phyloP scores from a whole-genome alignment of 306 rosid species.

The Benincasa hispida region DNA sequence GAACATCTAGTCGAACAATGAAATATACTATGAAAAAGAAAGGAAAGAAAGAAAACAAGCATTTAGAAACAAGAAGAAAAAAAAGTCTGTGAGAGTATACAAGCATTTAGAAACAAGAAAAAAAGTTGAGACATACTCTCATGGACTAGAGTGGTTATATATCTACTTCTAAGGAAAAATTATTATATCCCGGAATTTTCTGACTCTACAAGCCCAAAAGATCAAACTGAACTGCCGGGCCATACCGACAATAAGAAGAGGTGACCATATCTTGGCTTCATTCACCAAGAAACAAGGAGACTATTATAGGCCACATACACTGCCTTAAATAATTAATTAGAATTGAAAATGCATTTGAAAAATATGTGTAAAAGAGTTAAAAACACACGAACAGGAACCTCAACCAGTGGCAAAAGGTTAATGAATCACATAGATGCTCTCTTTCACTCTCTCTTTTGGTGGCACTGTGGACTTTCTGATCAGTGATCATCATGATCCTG shows the following conservation, averaged over 20 bases:
- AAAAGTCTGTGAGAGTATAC: no score
- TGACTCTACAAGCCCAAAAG: neutral
- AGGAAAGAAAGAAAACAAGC: neutral
- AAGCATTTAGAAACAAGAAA: neutral
- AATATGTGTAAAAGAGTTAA: neutral
- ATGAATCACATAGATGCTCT: neutral
- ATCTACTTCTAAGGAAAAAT: neutral
- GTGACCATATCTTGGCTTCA: neutral
- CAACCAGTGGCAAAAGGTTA: neutral
- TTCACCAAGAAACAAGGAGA: neutral
- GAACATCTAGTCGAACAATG: neutral
- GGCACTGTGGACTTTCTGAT: neutral
- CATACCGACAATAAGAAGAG: neutral
- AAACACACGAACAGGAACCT: neutral
- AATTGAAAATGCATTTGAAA: neutral
- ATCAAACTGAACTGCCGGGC: neutral
- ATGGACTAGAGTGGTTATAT: neutral
- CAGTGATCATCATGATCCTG: neutral
- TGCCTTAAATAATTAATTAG: neutral
- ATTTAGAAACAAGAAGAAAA: neutral
- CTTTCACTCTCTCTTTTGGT: neutral
- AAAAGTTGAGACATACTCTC: neutral
- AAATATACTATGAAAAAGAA: neutral
- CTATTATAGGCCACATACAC: neutral
- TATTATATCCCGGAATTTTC: neutral